Conservation (phyloP, 352 stramenopile genomes). For the Pythium volutum region DNA sequence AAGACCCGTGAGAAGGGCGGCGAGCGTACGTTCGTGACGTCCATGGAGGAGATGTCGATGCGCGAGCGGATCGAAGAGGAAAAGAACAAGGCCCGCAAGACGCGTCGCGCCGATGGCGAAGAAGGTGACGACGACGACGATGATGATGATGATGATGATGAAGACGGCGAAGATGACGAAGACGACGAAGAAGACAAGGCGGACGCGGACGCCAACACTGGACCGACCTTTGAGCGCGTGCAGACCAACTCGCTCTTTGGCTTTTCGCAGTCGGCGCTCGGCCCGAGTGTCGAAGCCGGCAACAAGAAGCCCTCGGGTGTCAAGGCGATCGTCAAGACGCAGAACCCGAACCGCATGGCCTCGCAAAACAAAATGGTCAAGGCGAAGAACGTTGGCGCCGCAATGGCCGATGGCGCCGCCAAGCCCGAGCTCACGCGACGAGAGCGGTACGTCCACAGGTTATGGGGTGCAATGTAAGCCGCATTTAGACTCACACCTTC, state of each 20-base stretch:
- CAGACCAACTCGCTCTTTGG: conserved; percentile 73
- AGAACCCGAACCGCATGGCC: conserved; percentile 80
- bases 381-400: conserved; percentile 74
- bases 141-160: conserved; percentile 42
- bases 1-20: conserved; percentile 73
- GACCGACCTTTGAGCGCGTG: conserved; percentile 72
- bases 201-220: conserved; percentile 45
- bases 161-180: conserved; percentile 45
- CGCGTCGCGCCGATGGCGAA: conserved; percentile 46
- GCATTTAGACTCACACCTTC: neutral
- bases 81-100: conserved; percentile 67
- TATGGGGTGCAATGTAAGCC: neutral
- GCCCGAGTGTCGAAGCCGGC: conserved; percentile 52
- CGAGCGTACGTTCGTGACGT: conserved; percentile 77
- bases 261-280: conserved; percentile 56
- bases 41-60: conserved; percentile 76
- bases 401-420: conserved; percentile 35
- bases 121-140: conserved; percentile 37
- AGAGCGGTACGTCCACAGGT: conserved; percentile 60
- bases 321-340: conserved; percentile 61
- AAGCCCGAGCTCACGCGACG: conserved; percentile 76
- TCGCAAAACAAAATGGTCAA: conserved; percentile 84
- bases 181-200: conserved; percentile 22
- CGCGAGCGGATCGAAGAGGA: conserved; percentile 72
- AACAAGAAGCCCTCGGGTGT: conserved; percentile 75